These are phyloP conservation scores for Sisymbrium irio DNA, from an alignment of 345 rosid genomes.

Conservation along the genomic window DNA sequence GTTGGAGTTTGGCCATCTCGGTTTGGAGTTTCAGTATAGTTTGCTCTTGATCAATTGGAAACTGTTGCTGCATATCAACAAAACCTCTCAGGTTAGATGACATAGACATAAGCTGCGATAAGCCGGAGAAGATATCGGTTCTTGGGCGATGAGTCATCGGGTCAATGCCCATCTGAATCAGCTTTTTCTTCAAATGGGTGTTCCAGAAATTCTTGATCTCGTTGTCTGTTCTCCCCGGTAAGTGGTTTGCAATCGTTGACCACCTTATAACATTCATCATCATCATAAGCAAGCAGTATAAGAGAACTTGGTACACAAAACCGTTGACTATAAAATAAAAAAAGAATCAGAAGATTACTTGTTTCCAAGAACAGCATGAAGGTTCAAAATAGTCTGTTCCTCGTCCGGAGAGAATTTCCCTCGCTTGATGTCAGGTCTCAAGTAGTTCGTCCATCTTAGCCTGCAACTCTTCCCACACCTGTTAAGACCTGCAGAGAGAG, in stretches of 20 bases:
- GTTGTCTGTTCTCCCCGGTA: slow-evolving; percentile 75
- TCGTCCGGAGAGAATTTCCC: slow-evolving; percentile 81
- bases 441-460: slow-evolving; percentile 81
- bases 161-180: slow-evolving; percentile 74
- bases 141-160: slow-evolving; percentile 78
- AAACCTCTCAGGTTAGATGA: slow-evolving; percentile 30
- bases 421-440: slow-evolving; percentile 83
- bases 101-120: slow-evolving; percentile 37
- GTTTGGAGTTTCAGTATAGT: slow-evolving; percentile 30
- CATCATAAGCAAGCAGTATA: not conserved
- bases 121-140: slow-evolving; percentile 41
- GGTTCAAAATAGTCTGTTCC: slow-evolving; percentile 72
- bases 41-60: slow-evolving; percentile 24
- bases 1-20: slow-evolving; percentile 32
- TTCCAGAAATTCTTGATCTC: slow-evolving; percentile 85
- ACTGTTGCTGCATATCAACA: slow-evolving; percentile 32
- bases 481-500: slow-evolving; percentile 51
- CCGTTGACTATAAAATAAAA: slow-evolving; percentile 15
- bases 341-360: slow-evolving; percentile 43
- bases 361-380: slow-evolving; percentile 81
- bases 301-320: slow-evolving; percentile 6
- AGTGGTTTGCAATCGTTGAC: slow-evolving; percentile 75
- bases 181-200: slow-evolving; percentile 78
- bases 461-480: slow-evolving; percentile 88
- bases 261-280: slow-evolving; percentile 44